Evolutionary conservation across 2,329 filamentous ascomycete species (phyloP).

Genomic region (Colletotrichum navitas): DNA sequence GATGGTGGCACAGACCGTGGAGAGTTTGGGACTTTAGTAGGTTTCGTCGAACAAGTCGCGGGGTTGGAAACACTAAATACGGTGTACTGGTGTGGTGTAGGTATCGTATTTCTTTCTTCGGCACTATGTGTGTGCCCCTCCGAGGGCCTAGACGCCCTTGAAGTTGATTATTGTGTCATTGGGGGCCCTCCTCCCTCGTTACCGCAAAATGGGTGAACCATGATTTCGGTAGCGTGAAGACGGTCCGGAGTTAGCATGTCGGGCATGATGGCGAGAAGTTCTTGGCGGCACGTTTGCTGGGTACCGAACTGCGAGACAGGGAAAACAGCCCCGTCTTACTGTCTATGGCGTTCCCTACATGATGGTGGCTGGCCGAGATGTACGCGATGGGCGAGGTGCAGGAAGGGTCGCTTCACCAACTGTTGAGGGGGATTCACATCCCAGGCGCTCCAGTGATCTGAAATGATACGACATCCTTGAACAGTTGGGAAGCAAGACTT

Average conservation of each 20-base stretch:
- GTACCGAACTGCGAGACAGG: background rate
- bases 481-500: background rate
- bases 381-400: slow-evolving; percentile 5
- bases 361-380: slow-evolving; percentile 2
- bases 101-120: background rate
- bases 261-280: background rate
- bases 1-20: slow-evolving; percentile 7
- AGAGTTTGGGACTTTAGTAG: background rate
- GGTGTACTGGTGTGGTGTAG: background rate
- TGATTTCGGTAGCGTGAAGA: background rate
- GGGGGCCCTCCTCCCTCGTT: background rate
- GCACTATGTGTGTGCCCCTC: background rate
- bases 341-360: slow-evolving; percentile 1
- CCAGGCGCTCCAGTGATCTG: slow-evolving; percentile 1
- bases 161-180: background rate
- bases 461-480: background rate
- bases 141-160: no score
- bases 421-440: background rate
- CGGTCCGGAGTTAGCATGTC: background rate
- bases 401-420: slow-evolving; percentile 4
- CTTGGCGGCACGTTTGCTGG: background rate
- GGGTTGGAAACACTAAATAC: background rate
- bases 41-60: background rate
- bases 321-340: background rate
- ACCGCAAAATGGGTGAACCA: background rate